These are phyloP conservation scores for Candida dajiaensis DNA, from an alignment of 805 yeast genomes.

Conservation along the genomic window DNA sequence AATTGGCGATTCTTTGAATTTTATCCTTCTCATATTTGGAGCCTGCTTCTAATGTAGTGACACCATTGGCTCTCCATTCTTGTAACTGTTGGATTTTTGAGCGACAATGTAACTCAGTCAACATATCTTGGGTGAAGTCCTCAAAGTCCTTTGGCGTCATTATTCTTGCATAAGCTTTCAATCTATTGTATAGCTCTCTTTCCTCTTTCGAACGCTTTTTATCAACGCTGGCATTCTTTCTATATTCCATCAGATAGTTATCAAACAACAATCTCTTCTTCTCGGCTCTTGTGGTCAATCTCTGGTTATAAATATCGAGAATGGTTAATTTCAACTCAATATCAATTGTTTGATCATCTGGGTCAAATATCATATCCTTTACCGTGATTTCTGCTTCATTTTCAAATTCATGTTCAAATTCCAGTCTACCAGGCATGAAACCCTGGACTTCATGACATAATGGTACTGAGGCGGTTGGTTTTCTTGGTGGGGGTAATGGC, in stretches of 20 bases:
- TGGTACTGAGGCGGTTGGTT: conserved; percentile 90
- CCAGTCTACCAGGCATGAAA: conserved; percentile 97
- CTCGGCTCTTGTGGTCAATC: conserved; percentile 89
- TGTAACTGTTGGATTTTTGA: conserved; percentile 84
- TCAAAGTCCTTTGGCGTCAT: conserved; percentile 80
- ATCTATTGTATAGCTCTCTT: conserved; percentile 66
- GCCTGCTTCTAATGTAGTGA: conserved; percentile 79
- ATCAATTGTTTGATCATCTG: conserved; percentile 84
- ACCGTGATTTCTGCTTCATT: conserved; percentile 94
- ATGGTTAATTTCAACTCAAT: conserved; percentile 85
- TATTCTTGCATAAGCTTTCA: conserved; percentile 77
- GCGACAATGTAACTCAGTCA: conserved; percentile 74
- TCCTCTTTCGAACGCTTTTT: conserved; percentile 87
- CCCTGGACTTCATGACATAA: conserved; percentile 96
- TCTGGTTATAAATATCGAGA: conserved; percentile 82
- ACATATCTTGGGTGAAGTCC: conserved; percentile 62
- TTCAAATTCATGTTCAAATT: conserved; percentile 93
- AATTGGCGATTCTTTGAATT: conserved; percentile 53
- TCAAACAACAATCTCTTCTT: conserved; percentile 76
- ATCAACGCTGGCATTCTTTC: conserved; percentile 74
- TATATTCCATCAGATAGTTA: conserved; percentile 77
- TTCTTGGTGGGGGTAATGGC: conserved; percentile 81
- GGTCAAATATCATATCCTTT: conserved; percentile 93
- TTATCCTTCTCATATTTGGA: conserved; percentile 85
- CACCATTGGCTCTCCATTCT: conserved; percentile 89